A percentile compares a stretch with the other conserved stretches of the same genome.
These are phyloP conservation scores for Iris macrosiphon DNA, from an alignment of 106 monocot species.

Conservation along the genomic window DNA sequence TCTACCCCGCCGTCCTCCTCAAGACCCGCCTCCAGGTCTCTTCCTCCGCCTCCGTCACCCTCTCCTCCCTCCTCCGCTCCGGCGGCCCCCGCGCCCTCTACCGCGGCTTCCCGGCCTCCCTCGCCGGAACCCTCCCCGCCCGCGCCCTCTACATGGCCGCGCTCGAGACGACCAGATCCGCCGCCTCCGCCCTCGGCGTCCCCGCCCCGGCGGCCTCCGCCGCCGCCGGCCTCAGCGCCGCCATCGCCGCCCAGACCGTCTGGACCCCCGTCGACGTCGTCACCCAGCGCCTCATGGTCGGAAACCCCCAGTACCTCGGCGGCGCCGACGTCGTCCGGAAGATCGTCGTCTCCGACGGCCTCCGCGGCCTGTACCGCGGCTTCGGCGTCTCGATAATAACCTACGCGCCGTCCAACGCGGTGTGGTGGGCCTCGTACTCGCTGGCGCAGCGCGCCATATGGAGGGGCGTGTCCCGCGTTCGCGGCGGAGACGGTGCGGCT, in stretches of 20 bases:
- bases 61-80: slow-evolving; percentile 28
- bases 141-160: no score
- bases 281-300: slow-evolving; percentile 10
- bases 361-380: slow-evolving; percentile 54
- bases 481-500: background rate
- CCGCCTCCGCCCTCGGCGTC: slow-evolving; percentile 63
- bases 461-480: slow-evolving; percentile 20
- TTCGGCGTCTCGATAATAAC: slow-evolving; percentile 63
- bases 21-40: slow-evolving; percentile 69
- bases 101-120: slow-evolving; percentile 60
- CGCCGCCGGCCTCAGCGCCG: no score
- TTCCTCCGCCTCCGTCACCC: slow-evolving; percentile 15
- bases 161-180: slow-evolving; percentile 43
- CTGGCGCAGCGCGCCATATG: slow-evolving; percentile 44
- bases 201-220: slow-evolving; percentile 52
- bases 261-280: slow-evolving; percentile 31
- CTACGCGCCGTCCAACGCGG: slow-evolving; percentile 58
- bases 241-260: slow-evolving; percentile 56
- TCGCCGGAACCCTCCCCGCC: slow-evolving; percentile 59
- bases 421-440: slow-evolving; percentile 67
- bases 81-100: slow-evolving; percentile 49
- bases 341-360: slow-evolving; percentile 37
- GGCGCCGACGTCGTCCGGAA: slow-evolving; percentile 51
- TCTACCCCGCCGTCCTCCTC: slow-evolving; percentile 64
- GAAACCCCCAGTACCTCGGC: slow-evolving; percentile 19